These are phyloP conservation scores for Paxillus ammoniavirescens DNA, from an alignment of 768 basidiomycete species.

Conservation along the genomic window DNA sequence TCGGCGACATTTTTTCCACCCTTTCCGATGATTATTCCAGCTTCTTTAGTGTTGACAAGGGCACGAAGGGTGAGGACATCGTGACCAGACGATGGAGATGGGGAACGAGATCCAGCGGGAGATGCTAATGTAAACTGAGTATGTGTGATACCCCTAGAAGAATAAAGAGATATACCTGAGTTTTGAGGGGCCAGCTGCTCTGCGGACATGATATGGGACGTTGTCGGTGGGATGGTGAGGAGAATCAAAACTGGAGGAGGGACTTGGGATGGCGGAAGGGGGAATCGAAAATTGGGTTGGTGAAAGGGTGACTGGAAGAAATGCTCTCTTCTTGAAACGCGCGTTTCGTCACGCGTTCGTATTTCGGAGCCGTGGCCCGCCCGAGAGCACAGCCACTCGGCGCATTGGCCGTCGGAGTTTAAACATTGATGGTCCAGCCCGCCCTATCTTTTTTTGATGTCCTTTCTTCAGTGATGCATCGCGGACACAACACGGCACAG, in stretches of 20 bases:
- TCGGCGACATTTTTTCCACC: conserved; percentile 97
- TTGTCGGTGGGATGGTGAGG: conserved; percentile 29
- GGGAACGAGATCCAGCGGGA: conserved; percentile 69
- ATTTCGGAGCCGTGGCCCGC: conserved; percentile 20
- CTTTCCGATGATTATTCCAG: conserved; percentile 96
- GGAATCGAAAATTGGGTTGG: conserved; percentile 6
- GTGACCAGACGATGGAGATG: conserved; percentile 59
- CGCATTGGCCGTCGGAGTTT: no score
- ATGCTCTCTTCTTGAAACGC: conserved; percentile 11
- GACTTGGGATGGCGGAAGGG: conserved; percentile 3
- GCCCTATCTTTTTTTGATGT: not conserved
- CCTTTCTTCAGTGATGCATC: not conserved
- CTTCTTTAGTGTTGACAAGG: conserved; percentile 95
- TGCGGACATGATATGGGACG: conserved; percentile 56
- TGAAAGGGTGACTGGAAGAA: conserved; percentile 19
- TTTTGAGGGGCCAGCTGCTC: conserved; percentile 56
- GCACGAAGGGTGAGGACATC: conserved; percentile 89
- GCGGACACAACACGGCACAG: conserved; percentile 6
- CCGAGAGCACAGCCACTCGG: conserved; percentile 30
- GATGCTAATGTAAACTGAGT: conserved; percentile 39
- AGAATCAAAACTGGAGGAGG: conserved; percentile 10
- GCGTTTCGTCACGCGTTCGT: conserved; percentile 20
- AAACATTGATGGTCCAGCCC: no score
- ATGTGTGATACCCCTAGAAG: conserved; percentile 13
- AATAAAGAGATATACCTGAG: conserved; percentile 42